Conservation (phyloP, 768 basidiomycete species). For the Phylloporus arenicola region DNA sequence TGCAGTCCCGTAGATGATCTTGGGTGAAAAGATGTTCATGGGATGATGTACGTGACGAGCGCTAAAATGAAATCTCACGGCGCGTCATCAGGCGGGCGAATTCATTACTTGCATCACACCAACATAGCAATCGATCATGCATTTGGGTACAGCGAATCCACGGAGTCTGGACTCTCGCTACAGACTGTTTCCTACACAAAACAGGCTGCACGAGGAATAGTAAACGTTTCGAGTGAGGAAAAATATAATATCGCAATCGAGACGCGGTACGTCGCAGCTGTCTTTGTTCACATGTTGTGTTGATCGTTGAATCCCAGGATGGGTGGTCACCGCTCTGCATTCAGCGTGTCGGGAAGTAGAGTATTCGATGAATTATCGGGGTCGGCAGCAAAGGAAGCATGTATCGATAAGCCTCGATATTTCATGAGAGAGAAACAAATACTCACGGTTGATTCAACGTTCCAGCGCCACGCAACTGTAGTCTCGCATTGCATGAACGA, state of each 20-base stretch:
- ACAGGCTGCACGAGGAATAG: not conserved
- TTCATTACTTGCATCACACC: not conserved
- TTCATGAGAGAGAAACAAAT: not conserved
- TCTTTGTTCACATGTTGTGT: not conserved
- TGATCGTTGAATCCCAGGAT: not conserved
- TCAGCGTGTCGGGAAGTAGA: not conserved
- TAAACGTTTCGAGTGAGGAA: not conserved
- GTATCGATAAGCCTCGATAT: not conserved
- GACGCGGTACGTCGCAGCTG: not conserved
- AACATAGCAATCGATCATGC: not conserved
- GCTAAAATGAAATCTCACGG: not conserved
- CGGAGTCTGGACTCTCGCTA: not conserved
- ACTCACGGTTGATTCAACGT: not conserved
- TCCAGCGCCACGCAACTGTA: not conserved
- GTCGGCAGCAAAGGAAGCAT: not conserved
- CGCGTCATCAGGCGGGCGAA: not conserved
- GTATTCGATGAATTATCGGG: not conserved
- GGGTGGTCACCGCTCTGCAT: not conserved
- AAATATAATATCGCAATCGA: not conserved
- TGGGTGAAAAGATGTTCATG: constrained; percentile 34
- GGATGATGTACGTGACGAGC: constrained; percentile 3
- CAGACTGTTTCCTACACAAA: not conserved
- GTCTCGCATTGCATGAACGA: not conserved
- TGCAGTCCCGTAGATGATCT: constrained; percentile 58
- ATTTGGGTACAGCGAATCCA: not conserved